phyloP scores from a whole-genome alignment of 1,284 basidiomycete species.

The Leccinum pachyderme region DNA sequence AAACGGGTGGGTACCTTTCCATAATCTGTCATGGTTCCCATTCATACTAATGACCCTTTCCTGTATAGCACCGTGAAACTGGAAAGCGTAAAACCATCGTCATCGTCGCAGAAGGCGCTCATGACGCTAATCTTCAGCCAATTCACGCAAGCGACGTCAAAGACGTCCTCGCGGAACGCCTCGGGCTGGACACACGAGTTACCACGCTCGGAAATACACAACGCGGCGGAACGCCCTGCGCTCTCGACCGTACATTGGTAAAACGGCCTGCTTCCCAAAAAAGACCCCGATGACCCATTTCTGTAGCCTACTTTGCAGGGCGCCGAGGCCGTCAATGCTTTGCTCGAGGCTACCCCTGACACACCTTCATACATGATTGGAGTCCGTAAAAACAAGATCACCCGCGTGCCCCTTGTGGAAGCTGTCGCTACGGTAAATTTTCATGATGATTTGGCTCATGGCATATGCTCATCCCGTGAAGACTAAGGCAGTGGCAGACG shows the following conservation, averaged over 20 bases:
- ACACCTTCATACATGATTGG: slow-evolving; percentile 98
- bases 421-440: slow-evolving; percentile 80
- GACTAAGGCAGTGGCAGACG: slow-evolving; percentile 85
- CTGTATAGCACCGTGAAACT: slow-evolving; percentile 74
- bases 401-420: slow-evolving; percentile 85
- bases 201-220: slow-evolving; percentile 99
- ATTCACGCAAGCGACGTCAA: slow-evolving; percentile 92
- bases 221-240: slow-evolving; percentile 91
- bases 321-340: slow-evolving; percentile 87
- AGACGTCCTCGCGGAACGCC: slow-evolving; percentile 79
- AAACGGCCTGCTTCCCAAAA: slow-evolving; percentile 16
- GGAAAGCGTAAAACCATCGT: slow-evolving; percentile 99
- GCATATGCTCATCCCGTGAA: slow-evolving; percentile 31
- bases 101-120: slow-evolving; percentile 95
- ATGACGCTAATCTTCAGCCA: slow-evolving; percentile 84
- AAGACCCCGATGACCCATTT: not conserved
- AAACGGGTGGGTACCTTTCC: slow-evolving; percentile 52
- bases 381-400: slow-evolving; percentile 93
- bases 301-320: slow-evolving; percentile 90
- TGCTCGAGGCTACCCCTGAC: slow-evolving; percentile 86
- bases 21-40: not conserved
- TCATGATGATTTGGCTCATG: not conserved
- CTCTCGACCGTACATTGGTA: slow-evolving; percentile 90
- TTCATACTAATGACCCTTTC: not conserved
- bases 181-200: slow-evolving; percentile 93